A percentile compares a stretch with the other conserved stretches of the same genome.
Evolutionary conservation across 768 basidiomycete species (phyloP).

Genomic region (Scleroderma bovista): DNA sequence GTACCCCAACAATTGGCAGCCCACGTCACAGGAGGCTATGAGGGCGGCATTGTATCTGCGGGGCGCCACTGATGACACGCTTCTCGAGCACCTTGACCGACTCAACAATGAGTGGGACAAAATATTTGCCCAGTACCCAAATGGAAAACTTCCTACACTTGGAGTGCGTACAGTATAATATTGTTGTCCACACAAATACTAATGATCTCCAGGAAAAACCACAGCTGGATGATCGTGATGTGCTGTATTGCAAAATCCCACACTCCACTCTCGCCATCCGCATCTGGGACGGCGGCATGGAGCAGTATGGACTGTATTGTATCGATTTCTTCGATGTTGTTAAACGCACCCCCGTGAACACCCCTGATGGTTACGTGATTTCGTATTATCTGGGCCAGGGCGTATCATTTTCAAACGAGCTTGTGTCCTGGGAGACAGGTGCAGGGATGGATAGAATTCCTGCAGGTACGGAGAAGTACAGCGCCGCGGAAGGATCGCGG

Average conservation of each 20-base stretch:
- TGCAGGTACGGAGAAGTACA: neutral
- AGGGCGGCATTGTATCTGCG: neutral
- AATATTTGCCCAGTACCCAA: neutral
- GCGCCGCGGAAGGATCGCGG: neutral
- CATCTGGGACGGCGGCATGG: conserved; percentile 2
- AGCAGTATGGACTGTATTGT: neutral
- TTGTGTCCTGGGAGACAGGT: neutral
- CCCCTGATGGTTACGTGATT: neutral
- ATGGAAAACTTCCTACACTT: neutral
- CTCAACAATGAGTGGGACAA: neutral
- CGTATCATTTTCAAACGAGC: neutral
- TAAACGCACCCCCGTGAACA: neutral
- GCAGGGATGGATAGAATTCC: neutral
- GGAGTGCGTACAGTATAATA: neutral
- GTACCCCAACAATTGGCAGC: neutral
- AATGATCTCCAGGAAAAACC: neutral
- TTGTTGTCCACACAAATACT: neutral
- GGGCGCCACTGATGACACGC: neutral
- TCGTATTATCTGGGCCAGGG: neutral
- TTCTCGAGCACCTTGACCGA: neutral
- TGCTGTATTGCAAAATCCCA: neutral
- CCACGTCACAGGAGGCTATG: neutral
- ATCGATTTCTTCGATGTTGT: neutral
- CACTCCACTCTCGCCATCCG: neutral
- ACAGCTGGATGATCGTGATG: neutral